These are phyloP conservation scores for Mesembryanthemum crystallinum DNA, from an alignment of 148 eudicot species.

Conservation along the genomic window DNA sequence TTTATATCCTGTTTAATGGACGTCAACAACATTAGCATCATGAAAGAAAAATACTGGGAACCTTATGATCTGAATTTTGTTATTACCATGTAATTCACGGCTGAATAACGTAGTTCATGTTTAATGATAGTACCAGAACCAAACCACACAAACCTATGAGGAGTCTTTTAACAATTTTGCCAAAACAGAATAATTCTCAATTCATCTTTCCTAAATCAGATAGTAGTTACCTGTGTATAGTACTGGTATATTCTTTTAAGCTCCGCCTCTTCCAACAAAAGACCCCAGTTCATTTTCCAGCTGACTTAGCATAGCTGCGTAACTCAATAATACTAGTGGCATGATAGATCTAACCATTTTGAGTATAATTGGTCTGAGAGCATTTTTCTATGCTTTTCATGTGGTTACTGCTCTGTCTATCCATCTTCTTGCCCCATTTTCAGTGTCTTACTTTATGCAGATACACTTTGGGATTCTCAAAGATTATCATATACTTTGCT, in stretches of 20 bases:
- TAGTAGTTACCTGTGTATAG: not conserved
- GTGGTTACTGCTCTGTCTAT: constrained; percentile 1
- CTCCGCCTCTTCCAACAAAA: not conserved
- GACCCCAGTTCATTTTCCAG: not conserved
- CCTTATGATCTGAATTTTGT: not conserved
- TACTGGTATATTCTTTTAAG: too few species aligned
- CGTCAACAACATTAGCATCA: not conserved
- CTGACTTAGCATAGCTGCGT: not conserved
- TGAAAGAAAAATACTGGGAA: not conserved
- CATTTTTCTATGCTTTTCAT: constrained; percentile 14
- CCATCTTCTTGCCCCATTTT: constrained; percentile 3
- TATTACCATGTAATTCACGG: not conserved
- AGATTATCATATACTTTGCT: constrained; percentile 15
- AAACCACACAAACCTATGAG: not conserved
- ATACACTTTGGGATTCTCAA: constrained; percentile 29
- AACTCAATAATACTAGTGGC: not conserved
- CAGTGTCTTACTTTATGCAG: constrained; percentile 17
- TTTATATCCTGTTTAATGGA: not conserved
- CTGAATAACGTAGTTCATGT: not conserved
- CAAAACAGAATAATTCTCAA: not conserved
- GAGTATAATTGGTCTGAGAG: not conserved
- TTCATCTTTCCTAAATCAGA: not conserved
- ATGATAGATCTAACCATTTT: not conserved
- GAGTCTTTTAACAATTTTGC: not conserved
- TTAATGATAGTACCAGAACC: not conserved